Base-by-base conservation (phyloP, 139 green algal genomes). In the Spirogloea muscicola region DNA sequence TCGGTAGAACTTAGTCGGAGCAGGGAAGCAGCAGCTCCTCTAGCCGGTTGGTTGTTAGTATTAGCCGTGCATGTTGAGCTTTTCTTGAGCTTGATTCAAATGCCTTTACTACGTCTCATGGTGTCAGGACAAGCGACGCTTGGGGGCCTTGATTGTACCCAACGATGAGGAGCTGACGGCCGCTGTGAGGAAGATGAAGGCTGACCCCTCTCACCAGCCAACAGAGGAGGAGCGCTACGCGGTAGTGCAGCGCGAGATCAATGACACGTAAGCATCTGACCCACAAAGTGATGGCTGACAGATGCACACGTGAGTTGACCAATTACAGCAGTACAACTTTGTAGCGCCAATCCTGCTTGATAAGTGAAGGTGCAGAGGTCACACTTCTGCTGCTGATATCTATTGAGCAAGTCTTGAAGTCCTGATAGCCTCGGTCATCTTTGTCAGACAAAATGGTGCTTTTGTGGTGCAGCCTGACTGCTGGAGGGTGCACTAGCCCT, bases 101-200 rank as follows among this genome's bases (percentile, higher is more conserved):
- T 5, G 7, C 7, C 31, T 9, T 64, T 46, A 21, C 25, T 21
- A n/a, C 41, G 57, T 21, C 21, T 38, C n/a, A 21, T n/a, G 18
- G 9, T 64, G 49, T 37, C 70, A 79, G 68, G 75, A 82, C 74
- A 55, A 81, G 46, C 61, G 85, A 7, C 49, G 49, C 3, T 61
- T 93, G 38, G 89, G 89, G 6, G 89, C 86, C 4, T 70, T 93
- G 0, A 38, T 94, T 1, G 86, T 93, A 10, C 79, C 83, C 0
- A 74, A 88, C 25, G 7, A 65, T 9, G 88, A 92, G 16, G 51
- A 79, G 27, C 25, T 84, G 31, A 51, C 39, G 52, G 48, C 58
- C 43, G 70, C 82, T 21, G 82, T 68, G 41, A 62, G 27, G 39
- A 0, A 81, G 75, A 0, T 57, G 55, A 81, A 76, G 3, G 80